Percentiles rank a stretch among this genome's conserved stretches.
These are phyloP conservation scores for Mortierella sp. DNA, from an alignment of 371 early-diverging fungal genomes.

Conservation along the genomic window DNA sequence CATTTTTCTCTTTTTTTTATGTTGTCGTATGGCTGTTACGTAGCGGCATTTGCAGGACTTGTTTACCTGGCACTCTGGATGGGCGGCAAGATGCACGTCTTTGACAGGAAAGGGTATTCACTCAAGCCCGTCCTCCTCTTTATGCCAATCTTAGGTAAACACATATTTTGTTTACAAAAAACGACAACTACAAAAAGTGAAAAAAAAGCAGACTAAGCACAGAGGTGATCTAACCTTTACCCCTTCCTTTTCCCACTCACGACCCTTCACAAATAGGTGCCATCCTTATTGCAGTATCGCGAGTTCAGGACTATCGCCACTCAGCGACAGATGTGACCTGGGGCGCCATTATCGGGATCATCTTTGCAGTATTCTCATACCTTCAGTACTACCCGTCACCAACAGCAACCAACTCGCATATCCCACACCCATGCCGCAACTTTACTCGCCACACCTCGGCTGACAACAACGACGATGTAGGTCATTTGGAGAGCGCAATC, in stretches of 20 bases:
- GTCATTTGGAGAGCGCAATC: conserved; percentile 15
- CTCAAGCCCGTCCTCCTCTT: conserved; percentile 71
- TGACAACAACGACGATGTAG: not conserved
- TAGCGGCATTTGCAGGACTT: conserved; percentile 73
- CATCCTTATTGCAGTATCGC: conserved; percentile 72
- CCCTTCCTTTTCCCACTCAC: not conserved
- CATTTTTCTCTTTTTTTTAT: not conserved
- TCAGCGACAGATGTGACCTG: conserved; percentile 79
- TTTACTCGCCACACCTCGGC: not conserved
- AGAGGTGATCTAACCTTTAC: not conserved
- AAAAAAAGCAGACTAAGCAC: not conserved
- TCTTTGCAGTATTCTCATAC: conserved; percentile 71
- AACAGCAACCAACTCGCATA: conserved; percentile 5
- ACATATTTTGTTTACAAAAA: not conserved
- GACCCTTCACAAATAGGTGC: conserved; percentile 51
- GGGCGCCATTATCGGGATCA: conserved; percentile 67
- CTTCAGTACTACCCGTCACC: conserved; percentile 71
- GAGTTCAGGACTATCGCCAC: conserved; percentile 80
- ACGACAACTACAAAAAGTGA: not conserved
- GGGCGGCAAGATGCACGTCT: conserved; percentile 74
- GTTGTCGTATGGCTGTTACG: conserved; percentile 42
- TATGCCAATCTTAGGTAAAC: conserved; percentile 60
- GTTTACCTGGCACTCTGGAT: conserved; percentile 72
- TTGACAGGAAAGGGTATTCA: conserved; percentile 71
- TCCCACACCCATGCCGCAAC: conserved; percentile 23